These are phyloP conservation scores for Pythium dissimile DNA, from an alignment of 352 stramenopile genomes.

Conservation along the genomic window DNA sequence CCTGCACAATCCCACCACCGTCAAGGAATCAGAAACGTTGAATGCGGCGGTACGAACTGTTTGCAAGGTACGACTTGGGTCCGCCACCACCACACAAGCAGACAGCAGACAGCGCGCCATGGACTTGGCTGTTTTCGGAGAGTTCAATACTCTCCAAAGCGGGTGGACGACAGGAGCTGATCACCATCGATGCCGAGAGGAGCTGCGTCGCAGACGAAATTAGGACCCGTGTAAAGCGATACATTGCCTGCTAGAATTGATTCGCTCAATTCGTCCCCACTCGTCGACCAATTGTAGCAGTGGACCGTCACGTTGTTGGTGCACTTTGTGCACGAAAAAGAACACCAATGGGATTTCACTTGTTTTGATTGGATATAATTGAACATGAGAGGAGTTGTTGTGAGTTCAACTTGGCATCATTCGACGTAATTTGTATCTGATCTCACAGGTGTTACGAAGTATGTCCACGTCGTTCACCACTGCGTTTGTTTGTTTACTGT, in stretches of 20 bases:
- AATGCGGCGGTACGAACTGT: neutral
- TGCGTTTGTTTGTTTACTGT: too few species aligned
- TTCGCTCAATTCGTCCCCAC: neutral
- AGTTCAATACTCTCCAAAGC: too few species aligned
- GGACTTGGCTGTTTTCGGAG: too few species aligned
- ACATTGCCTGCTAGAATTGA: neutral
- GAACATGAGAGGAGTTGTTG: neutral
- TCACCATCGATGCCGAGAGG: too few species aligned
- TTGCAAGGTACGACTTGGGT: too few species aligned
- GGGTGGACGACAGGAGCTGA: too few species aligned
- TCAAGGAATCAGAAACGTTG: conserved; percentile 1
- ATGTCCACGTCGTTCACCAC: neutral
- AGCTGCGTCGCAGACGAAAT: neutral
- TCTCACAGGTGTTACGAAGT: conserved; percentile 6
- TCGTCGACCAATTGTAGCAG: conserved; percentile 1
- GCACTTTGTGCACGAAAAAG: conserved; percentile 9
- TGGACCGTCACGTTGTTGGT: conserved; percentile 6
- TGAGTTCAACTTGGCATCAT: conserved; percentile 9
- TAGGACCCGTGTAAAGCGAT: conserved; percentile 3
- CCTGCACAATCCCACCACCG: conserved; percentile 10
- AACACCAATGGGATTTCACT: neutral
- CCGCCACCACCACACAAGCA: neutral
- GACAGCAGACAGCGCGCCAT: too few species aligned
- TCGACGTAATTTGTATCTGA: neutral
- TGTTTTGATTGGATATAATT: conserved; percentile 11